These are phyloP conservation scores for Microascus cirrosus DNA, from an alignment of 2,329 filamentous ascomycete species.

Conservation along the genomic window DNA sequence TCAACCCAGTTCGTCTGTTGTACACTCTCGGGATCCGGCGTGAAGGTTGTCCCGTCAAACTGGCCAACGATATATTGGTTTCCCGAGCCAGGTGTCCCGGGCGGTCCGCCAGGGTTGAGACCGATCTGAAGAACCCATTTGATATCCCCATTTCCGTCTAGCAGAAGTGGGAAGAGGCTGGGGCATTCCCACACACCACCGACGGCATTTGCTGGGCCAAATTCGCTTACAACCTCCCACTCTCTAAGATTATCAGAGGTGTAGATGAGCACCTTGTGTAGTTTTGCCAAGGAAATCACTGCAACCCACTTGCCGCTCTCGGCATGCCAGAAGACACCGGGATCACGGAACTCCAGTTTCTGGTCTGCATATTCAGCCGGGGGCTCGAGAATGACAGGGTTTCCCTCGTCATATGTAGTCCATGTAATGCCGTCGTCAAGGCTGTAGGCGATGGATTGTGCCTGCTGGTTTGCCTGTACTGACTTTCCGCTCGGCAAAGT, in stretches of 20 bases:
- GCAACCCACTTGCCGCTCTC: constrained; percentile 2
- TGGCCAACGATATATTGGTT: constrained; percentile 4
- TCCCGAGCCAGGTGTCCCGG: constrained; percentile 1
- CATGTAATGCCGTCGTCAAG: constrained; percentile 3
- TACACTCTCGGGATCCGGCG: not conserved
- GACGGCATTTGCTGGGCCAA: constrained; percentile 1
- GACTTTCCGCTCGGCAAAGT: constrained; percentile 4
- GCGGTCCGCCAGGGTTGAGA: constrained; percentile 5
- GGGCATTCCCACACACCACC: constrained; percentile 5
- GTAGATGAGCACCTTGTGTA: constrained; percentile 5
- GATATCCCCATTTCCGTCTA: not conserved
- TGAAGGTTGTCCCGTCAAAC: constrained; percentile 4
- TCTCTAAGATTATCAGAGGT: constrained; percentile 3
- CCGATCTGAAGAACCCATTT: constrained; percentile 5
- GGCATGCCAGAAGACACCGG: constrained; percentile 5
- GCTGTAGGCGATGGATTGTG: constrained; percentile 5
- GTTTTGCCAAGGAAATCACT: not conserved
- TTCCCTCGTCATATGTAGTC: constrained; percentile 3
- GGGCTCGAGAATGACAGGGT: constrained; percentile 2
- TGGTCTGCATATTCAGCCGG: not conserved
- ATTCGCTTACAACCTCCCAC: constrained; percentile 2
- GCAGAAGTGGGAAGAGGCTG: constrained; percentile 2
- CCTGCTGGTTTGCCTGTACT: not conserved
- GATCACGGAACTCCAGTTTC: constrained; percentile 3
- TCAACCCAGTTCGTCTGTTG: constrained; percentile 3